A percentile compares a stretch with the other conserved stretches of the same genome.
Evolutionary conservation across 768 basidiomycete genomes (phyloP).

Genomic region (Boletus vinaceobasis): DNA sequence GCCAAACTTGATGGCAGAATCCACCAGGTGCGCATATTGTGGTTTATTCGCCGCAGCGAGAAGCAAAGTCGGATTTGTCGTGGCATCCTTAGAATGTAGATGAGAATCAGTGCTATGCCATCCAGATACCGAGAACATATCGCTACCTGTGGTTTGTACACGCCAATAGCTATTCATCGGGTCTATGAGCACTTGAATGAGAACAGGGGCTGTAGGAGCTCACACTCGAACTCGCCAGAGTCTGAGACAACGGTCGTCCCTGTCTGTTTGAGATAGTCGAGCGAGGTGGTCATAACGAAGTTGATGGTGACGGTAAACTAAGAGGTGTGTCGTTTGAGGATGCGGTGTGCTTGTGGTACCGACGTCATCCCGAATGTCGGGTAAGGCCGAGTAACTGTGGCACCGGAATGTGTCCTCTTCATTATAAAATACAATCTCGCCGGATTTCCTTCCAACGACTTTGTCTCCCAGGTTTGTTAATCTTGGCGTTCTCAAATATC

Average conservation of each 20-base stretch:
- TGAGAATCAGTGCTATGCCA: background rate
- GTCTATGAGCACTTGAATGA: conserved; percentile 10
- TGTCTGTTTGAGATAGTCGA: conserved; percentile 78
- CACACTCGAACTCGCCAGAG: conserved; percentile 89
- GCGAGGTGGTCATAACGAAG: conserved; percentile 65
- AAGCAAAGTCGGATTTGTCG: conserved; percentile 93
- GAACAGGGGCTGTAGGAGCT: conserved; percentile 18
- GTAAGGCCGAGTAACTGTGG: background rate
- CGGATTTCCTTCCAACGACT: background rate
- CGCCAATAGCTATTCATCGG: conserved; percentile 66
- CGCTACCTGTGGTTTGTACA: conserved; percentile 85
- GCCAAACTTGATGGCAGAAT: conserved; percentile 64
- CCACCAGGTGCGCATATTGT: conserved; percentile 74
- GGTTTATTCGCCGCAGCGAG: conserved; percentile 87
- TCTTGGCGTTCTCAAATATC: no score
- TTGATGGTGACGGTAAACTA: conserved; percentile 1
- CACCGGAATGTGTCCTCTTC: background rate
- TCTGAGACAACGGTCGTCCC: conserved; percentile 95
- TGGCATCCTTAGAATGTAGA: conserved; percentile 66
- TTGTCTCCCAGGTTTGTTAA: background rate
- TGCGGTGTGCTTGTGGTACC: background rate
- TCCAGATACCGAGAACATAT: background rate
- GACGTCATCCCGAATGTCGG: background rate
- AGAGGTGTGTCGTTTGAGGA: background rate
- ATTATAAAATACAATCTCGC: background rate